phyloP scores from a whole-genome alignment of 352 stramenopile genomes.

The Globisporangium nodosum region DNA sequence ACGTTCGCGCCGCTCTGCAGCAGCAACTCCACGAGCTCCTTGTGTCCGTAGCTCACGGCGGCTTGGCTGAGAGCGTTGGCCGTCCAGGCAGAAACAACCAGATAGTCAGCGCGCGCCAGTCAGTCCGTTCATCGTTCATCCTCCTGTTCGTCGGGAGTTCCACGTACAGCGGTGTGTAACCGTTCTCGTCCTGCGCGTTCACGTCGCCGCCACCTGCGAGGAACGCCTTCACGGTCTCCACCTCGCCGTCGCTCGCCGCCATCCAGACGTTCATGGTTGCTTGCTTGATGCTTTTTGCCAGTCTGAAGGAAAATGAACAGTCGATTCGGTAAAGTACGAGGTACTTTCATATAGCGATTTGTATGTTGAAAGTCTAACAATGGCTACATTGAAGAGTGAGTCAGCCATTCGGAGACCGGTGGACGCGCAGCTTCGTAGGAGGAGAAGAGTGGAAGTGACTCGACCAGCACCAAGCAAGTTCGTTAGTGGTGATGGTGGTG shows the following conservation, averaged over 20 bases:
- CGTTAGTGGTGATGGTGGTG: too few species aligned
- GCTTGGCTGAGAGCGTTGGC: slow-evolving; percentile 30
- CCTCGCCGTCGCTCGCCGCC: slow-evolving; percentile 50
- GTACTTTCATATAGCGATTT: too few species aligned
- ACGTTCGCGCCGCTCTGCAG: slow-evolving; percentile 35
- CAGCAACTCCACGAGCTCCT: slow-evolving; percentile 46
- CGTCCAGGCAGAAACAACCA: background rate
- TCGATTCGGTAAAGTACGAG: too few species aligned
- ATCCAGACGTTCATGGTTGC: slow-evolving; percentile 51
- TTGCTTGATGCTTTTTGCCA: background rate
- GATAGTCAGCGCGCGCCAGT: background rate
- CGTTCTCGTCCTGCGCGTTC: slow-evolving; percentile 58
- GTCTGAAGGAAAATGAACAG: too few species aligned
- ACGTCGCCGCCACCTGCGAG: slow-evolving; percentile 35
- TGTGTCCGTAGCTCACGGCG: slow-evolving; percentile 65
- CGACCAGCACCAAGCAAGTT: too few species aligned
- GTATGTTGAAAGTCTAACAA: too few species aligned
- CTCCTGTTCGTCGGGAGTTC: background rate
- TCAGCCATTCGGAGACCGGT: slow-evolving; percentile 34
- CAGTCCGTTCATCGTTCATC: background rate
- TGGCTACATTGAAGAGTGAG: too few species aligned
- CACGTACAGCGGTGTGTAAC: slow-evolving; percentile 62
- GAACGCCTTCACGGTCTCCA: slow-evolving; percentile 45
- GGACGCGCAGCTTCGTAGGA: slow-evolving; percentile 18
- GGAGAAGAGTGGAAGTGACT: too few species aligned